Conservation (phyloP, 768 basidiomycete genomes). For the Macrocybe gigantea region DNA sequence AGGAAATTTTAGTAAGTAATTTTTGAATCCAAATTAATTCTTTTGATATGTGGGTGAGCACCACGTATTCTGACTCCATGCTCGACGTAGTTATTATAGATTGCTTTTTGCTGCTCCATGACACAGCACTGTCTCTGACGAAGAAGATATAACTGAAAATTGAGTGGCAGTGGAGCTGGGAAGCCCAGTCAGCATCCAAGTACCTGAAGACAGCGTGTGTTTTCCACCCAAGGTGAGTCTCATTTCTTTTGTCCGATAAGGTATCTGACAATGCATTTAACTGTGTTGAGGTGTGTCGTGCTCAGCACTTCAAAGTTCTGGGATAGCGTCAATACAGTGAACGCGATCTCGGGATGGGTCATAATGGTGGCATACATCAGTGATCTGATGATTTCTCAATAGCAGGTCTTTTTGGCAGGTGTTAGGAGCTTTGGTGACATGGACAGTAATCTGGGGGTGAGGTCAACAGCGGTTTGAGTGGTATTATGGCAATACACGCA, state of each 20-base stretch:
- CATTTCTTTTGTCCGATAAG: constrained; percentile 20
- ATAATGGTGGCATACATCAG: constrained; percentile 6
- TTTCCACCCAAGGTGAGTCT: constrained; percentile 16
- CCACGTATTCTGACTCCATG: constrained; percentile 31
- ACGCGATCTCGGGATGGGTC: constrained; percentile 8
- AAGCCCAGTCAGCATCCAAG: constrained; percentile 16
- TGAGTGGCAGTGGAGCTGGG: constrained; percentile 15
- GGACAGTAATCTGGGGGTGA: not conserved
- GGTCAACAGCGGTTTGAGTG: not conserved
- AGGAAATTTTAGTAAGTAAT: constrained; percentile 13
- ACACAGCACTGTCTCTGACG: constrained; percentile 18
- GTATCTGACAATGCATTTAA: constrained; percentile 33
- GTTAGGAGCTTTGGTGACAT: not conserved
- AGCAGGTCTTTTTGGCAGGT: not conserved
- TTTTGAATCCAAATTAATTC: constrained; percentile 18
- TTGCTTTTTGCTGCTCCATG: constrained; percentile 27
- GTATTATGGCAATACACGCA: not conserved
- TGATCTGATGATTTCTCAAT: constrained; percentile 4
- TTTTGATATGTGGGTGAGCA: constrained; percentile 14
- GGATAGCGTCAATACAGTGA: constrained; percentile 4
- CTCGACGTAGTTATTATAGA: constrained; percentile 26
- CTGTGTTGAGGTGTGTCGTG: constrained; percentile 28
- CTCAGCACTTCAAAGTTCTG: constrained; percentile 3
- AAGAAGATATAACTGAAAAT: constrained; percentile 20
- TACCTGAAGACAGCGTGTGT: constrained; percentile 11